A percentile compares a stretch with the other conserved stretches of the same genome.
Conservation (phyloP, 192 early-diverging fungal species). For the Mortierella claussenii region DNA sequence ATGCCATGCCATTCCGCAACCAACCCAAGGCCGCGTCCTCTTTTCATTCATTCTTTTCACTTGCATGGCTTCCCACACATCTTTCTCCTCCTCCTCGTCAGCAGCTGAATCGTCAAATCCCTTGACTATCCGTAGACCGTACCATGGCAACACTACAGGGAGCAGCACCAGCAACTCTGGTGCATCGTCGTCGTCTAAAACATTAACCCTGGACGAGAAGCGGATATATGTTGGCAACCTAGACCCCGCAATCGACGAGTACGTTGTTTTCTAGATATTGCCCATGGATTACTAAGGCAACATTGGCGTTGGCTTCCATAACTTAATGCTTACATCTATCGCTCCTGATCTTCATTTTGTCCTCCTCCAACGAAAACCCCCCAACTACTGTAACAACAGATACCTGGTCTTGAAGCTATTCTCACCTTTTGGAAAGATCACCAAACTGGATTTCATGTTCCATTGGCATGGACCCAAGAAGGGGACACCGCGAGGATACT, state of each 20-base stretch:
- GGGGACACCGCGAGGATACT: conserved; percentile 76
- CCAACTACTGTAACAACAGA: conserved; percentile 28
- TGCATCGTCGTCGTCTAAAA: not conserved
- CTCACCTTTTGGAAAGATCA: conserved; percentile 72
- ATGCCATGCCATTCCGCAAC: too few relatives aligned
- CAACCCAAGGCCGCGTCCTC: too few relatives aligned
- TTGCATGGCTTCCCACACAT: not conserved
- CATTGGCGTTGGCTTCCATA: not conserved
- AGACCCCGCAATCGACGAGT: conserved; percentile 72
- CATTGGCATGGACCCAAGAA: conserved; percentile 71
- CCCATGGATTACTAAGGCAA: too few relatives aligned
- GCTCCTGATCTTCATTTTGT: not conserved
- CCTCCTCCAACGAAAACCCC: not conserved
- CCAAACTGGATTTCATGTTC: conserved; percentile 71
- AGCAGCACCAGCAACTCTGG: not conserved
- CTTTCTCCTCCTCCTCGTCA: not conserved
- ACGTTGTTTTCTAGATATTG: conserved; percentile 13
- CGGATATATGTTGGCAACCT: conserved; percentile 79
- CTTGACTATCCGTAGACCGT: not conserved
- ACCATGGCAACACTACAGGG: not conserved
- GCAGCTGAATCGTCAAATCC: not conserved
- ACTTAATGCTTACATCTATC: not conserved
- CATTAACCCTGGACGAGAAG: conserved; percentile 46
- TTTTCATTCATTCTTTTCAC: not conserved
- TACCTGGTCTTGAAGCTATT: conserved; percentile 76